Evolutionary conservation across 2,329 filamentous ascomycete species (phyloP).

Genomic region (Colletotrichum noveboracense): DNA sequence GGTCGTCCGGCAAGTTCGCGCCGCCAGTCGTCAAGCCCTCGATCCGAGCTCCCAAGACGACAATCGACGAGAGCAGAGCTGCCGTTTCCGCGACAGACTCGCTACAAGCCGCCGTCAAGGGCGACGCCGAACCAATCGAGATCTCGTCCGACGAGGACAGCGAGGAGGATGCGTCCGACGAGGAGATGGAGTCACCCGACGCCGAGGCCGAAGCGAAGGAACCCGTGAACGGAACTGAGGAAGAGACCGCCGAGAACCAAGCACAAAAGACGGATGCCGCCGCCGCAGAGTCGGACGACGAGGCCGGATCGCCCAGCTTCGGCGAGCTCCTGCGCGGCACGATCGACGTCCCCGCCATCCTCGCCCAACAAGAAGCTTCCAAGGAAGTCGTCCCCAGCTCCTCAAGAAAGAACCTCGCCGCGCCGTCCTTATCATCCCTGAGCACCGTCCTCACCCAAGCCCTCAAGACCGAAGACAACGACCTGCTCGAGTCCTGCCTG

Average conservation of each 20-base stretch:
- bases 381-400: conserved; percentile 41
- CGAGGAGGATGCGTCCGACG: conserved; percentile 53
- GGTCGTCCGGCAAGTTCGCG: conserved; percentile 62
- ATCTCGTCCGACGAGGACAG: conserved; percentile 62
- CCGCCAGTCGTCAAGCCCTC: conserved; percentile 58
- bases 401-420: conserved; percentile 54
- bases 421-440: conserved; percentile 79
- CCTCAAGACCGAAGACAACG: conserved; percentile 87
- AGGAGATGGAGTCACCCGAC: conserved; percentile 33
- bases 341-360: conserved; percentile 75
- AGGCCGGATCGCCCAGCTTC: conserved; percentile 69
- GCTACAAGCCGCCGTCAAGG: conserved; percentile 37
- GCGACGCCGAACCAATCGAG: conserved; percentile 51
- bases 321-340: conserved; percentile 82
- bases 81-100: conserved; percentile 52
- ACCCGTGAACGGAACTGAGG: conserved; percentile 29
- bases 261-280: conserved; percentile 29
- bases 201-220: conserved; percentile 21
- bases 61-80: conserved; percentile 64
- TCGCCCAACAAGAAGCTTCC: conserved; percentile 43
- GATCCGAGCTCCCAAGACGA: conserved; percentile 56
- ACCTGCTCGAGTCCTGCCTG: conserved; percentile 91
- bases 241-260: conserved; percentile 15
- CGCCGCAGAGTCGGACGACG: conserved; percentile 48
- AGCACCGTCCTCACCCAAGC: conserved; percentile 93